phyloP scores from a whole-genome alignment of 768 basidiomycete genomes.

The Amanita rimosa region DNA sequence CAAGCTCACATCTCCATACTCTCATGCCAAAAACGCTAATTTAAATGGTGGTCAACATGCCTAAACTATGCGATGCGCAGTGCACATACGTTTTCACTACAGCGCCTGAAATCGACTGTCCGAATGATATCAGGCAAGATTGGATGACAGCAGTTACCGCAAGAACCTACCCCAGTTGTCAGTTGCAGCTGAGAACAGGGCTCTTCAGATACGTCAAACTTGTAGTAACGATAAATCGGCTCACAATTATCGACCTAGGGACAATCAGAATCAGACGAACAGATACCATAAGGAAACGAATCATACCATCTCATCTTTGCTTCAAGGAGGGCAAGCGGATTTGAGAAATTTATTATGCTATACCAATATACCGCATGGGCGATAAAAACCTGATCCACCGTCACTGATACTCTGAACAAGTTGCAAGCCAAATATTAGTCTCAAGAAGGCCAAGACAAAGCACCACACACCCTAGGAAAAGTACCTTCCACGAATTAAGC shows the following conservation, averaged over 20 bases:
- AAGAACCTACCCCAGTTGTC: constrained; percentile 25
- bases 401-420: constrained; percentile 34
- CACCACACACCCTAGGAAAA: constrained; percentile 22
- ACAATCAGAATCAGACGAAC: background rate
- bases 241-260: constrained; percentile 40
- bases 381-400: constrained; percentile 43
- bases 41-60: background rate
- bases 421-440: background rate
- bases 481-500: constrained; percentile 18
- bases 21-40: constrained; percentile 43
- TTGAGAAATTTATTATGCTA: constrained; percentile 31
- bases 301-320: constrained; percentile 36
- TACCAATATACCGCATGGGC: constrained; percentile 49
- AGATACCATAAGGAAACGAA: background rate
- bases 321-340: constrained; percentile 21
- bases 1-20: constrained; percentile 50
- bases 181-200: constrained; percentile 30
- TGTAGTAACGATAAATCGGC: constrained; percentile 10
- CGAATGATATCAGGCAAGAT: background rate
- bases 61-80: background rate
- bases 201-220: background rate
- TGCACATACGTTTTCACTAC: constrained; percentile 37
- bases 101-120: constrained; percentile 40
- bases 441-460: background rate
- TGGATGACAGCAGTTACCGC: background rate